These are phyloP conservation scores for Zea mays DNA, from an alignment of 176 grass and related monocot species.

Conservation along the genomic window Zm-B73-REFERENCE-NAM-5.0 NC_050098.1:226512501-226513000, in stretches of 20 bases:
- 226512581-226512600: slow-evolving; percentile 24
- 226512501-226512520: slow-evolving; percentile 18
- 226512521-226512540: slow-evolving; percentile 26
- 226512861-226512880: slow-evolving; percentile 25
- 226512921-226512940: slow-evolving; percentile 62
- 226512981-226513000: slow-evolving; percentile 52
- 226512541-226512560: slow-evolving; percentile 18
- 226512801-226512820: not conserved
- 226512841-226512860: slow-evolving; percentile 14
- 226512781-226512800: slow-evolving; percentile 36
- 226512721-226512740: slow-evolving; percentile 37
- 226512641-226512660: slow-evolving; percentile 29
- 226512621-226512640: slow-evolving; percentile 55
- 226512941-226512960: slow-evolving; percentile 34
- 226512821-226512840: slow-evolving; percentile 8
- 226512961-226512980: slow-evolving; percentile 48
- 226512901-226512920: slow-evolving; percentile 16
- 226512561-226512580: slow-evolving; percentile 33
- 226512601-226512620: slow-evolving; percentile 55
- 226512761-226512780: slow-evolving; percentile 33
- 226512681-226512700: slow-evolving; percentile 29
- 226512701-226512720: not conserved
- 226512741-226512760: slow-evolving; percentile 26
- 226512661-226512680: slow-evolving; percentile 38
- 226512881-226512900: slow-evolving; percentile 28